phyloP scores from a whole-genome alignment of 306 rosid genomes.

The Medicago arabica region DNA sequence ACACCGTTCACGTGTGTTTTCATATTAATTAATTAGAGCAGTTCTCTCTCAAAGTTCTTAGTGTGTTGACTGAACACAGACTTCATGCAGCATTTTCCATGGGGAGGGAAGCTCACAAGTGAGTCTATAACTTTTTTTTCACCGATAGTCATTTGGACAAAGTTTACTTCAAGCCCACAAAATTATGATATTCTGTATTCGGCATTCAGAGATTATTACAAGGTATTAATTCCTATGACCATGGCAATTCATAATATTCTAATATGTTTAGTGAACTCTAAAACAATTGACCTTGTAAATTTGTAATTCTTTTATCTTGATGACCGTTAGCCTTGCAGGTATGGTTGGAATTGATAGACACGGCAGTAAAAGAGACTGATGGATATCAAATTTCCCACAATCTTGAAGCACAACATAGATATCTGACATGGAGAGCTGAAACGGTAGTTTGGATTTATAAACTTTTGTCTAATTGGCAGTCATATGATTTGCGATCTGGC shows the following conservation, averaged over 20 bases:
- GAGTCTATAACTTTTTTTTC: conserved; percentile 86
- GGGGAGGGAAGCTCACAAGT: conserved; percentile 98
- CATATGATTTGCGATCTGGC: conserved; percentile 31
- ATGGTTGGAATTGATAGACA: conserved; percentile 69
- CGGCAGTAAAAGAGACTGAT: conserved; percentile 62
- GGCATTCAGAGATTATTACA: conserved; percentile 88
- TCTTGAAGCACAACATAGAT: conserved; percentile 85
- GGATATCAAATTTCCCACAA: conserved; percentile 54
- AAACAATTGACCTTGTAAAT: conserved; percentile 12
- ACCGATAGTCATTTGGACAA: conserved; percentile 96
- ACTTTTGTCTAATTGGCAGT: conserved; percentile 2
- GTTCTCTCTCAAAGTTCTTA: conserved; percentile 46
- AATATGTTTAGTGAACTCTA: conserved; percentile 29
- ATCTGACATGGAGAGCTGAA: conserved; percentile 81
- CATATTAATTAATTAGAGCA: conserved; percentile 20
- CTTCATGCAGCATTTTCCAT: conserved; percentile 92
- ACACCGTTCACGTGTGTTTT: not conserved
- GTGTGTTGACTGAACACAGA: conserved; percentile 64
- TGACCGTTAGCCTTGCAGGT: conserved; percentile 51
- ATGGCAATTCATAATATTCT: not conserved
- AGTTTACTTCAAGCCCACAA: conserved; percentile 63
- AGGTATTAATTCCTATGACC: conserved; percentile 53
- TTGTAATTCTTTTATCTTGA: not conserved
- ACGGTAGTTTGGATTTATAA: conserved; percentile 58
- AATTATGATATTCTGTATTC: conserved; percentile 66